Percentiles rank a stretch among this genome's conserved stretches.
phyloP scores from a whole-genome alignment of 2,329 filamentous ascomycete genomes.

The Xylariaceae sp. region DNA sequence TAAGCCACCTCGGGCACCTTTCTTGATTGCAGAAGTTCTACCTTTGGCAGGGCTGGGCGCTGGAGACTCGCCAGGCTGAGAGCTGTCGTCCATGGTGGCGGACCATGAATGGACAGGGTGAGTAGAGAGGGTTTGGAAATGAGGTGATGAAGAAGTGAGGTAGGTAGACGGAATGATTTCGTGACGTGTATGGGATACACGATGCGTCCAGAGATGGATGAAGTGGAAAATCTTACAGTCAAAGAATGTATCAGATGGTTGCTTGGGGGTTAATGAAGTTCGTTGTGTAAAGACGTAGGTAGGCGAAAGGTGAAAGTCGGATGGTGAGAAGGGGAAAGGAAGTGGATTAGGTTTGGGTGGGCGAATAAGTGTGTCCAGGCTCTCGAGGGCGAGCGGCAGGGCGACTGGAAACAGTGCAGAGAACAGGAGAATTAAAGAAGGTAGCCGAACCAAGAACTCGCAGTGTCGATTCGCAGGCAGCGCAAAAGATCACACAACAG shows the following conservation, averaged over 20 bases:
- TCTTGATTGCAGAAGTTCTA: conserved; percentile 17
- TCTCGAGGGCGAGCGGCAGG: no score
- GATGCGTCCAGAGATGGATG: neutral
- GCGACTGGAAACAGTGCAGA: conserved; percentile 11
- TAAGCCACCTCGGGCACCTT: conserved; percentile 16
- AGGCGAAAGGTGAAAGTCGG: neutral
- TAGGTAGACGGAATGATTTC: neutral
- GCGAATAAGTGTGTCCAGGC: no score
- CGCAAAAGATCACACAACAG: no score
- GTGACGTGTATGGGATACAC: conserved; percentile 1
- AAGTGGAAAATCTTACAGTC: neutral
- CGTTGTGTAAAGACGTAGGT: neutral
- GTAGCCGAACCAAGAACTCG: conserved; percentile 4
- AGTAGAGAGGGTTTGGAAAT: neutral
- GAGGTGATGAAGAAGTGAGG: no score
- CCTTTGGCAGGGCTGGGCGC: conserved; percentile 29
- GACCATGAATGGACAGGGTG: conserved; percentile 13
- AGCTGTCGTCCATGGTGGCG: conserved; percentile 25
- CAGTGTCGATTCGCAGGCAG: neutral
- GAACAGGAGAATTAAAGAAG: conserved; percentile 9
- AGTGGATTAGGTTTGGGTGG: no score
- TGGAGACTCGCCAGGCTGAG: conserved; percentile 22
- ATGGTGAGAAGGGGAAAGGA: neutral
- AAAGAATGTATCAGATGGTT: neutral
- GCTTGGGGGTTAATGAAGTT: neutral